These are phyloP conservation scores for Hypholoma fasciculare DNA, from an alignment of 768 basidiomycete species.

Conservation along the genomic window DNA sequence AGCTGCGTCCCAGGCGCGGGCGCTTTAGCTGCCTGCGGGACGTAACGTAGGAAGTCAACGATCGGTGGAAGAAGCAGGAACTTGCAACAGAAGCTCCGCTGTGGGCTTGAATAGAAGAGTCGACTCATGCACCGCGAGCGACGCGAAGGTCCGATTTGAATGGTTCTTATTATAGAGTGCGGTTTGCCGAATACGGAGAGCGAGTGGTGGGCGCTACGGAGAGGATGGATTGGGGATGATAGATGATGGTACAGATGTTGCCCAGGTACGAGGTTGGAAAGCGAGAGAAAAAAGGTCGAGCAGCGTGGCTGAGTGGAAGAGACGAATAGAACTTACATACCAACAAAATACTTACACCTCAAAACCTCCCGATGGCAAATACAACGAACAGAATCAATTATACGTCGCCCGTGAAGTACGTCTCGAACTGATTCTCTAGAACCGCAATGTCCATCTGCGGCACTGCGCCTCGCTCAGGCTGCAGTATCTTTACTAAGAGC, in stretches of 20 bases:
- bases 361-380: too few relatives aligned
- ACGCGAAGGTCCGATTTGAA: slow-evolving; percentile 69
- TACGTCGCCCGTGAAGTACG: slow-evolving; percentile 4
- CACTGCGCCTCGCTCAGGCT: not conserved
- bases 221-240: not conserved
- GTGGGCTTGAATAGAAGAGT: slow-evolving; percentile 73
- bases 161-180: slow-evolving; percentile 53
- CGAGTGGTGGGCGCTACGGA: not conserved
- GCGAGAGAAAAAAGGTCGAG: not conserved
- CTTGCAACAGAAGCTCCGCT: slow-evolving; percentile 37
- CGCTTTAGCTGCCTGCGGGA: slow-evolving; percentile 56
- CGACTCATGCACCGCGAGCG: slow-evolving; percentile 68
- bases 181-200: not conserved
- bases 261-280: not conserved
- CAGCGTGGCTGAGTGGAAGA: not conserved
- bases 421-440: slow-evolving; percentile 8
- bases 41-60: not conserved
- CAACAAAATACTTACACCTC: not conserved
- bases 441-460: slow-evolving; percentile 11
- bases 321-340: slow-evolving; percentile 1
- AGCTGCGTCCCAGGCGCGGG: slow-evolving; percentile 80
- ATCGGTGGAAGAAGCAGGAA: not conserved
- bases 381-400: too few relatives aligned
- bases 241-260: not conserved
- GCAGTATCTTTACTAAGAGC: not conserved